Percentiles rank a stretch among this genome's conserved stretches.
These are phyloP conservation scores for Aureobasidium sp. DNA, from an alignment of 2,329 filamentous ascomycete genomes.

Conservation along the genomic window DNA sequence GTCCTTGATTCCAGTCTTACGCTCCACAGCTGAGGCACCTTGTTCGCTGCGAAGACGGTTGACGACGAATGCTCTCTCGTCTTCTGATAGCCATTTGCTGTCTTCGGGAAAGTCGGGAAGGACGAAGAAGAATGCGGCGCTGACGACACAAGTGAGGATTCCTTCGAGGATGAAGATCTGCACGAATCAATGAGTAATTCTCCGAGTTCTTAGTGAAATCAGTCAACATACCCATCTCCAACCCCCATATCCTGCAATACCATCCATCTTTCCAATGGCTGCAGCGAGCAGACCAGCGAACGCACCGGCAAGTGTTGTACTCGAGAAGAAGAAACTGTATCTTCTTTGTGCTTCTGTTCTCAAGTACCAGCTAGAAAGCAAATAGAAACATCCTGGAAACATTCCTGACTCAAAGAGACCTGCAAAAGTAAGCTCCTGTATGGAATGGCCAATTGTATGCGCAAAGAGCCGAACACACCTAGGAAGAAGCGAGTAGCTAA, in stretches of 20 bases:
- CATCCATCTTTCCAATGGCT: constrained; percentile 84
- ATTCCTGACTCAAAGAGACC: constrained; percentile 49
- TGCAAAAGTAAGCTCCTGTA: constrained; percentile 48
- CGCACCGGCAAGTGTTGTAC: constrained; percentile 69
- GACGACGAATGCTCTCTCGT: constrained; percentile 41
- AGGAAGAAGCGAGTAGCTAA: constrained; percentile 78
- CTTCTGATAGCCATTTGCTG: constrained; percentile 38
- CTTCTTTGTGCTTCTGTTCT: constrained; percentile 82
- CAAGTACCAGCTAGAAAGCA: constrained; percentile 69
- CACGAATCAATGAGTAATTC: neutral
- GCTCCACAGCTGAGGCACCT: constrained; percentile 40
- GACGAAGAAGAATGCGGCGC: constrained; percentile 37
- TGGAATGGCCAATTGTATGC: neutral
- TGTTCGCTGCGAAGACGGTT: constrained; percentile 43
- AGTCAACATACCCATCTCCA: constrained; percentile 56
- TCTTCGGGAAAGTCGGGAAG: constrained; percentile 54
- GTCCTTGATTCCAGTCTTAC: constrained; percentile 37
- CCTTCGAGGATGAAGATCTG: constrained; percentile 60
- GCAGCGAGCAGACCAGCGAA: constrained; percentile 82
- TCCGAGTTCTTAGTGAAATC: neutral
- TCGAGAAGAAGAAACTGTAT: constrained; percentile 90
- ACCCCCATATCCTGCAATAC: constrained; percentile 57
- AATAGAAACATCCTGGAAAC: constrained; percentile 56
- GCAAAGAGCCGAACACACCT: constrained; percentile 45
- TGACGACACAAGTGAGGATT: constrained; percentile 32